These are phyloP conservation scores for Porpolomopsis calyptriformis DNA, from an alignment of 768 basidiomycete species.

Conservation along the genomic window DNA sequence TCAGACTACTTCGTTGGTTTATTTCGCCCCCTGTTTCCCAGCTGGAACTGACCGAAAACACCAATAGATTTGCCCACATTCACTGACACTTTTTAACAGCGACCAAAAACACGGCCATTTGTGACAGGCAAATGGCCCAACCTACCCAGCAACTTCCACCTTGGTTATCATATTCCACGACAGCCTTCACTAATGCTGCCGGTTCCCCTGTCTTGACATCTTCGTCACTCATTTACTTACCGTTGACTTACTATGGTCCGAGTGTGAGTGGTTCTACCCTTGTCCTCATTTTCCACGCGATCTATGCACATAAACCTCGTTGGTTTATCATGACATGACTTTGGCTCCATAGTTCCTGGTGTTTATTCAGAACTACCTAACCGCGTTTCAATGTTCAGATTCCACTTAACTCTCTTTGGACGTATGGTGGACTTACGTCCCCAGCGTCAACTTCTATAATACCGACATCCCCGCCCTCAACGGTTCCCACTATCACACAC, in stretches of 20 bases:
- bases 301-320: background rate
- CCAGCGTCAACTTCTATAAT: slow-evolving; percentile 34
- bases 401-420: slow-evolving; percentile 57
- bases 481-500: slow-evolving; percentile 14
- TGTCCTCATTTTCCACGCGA: background rate
- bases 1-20: background rate
- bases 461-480: slow-evolving; percentile 5
- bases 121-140: slow-evolving; percentile 33
- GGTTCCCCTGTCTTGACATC: slow-evolving; percentile 47
- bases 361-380: background rate
- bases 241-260: slow-evolving; percentile 75
- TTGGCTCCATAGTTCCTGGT: background rate
- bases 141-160: slow-evolving; percentile 61
- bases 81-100: slow-evolving; percentile 1
- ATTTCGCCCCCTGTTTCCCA: background rate
- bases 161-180: slow-evolving; percentile 55
- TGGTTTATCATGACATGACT: background rate
- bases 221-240: slow-evolving; percentile 48
- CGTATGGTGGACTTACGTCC: slow-evolving; percentile 63
- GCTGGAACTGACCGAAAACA: background rate
- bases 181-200: slow-evolving; percentile 40
- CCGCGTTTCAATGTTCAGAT: slow-evolving; percentile 36
- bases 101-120: background rate
- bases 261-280: slow-evolving; percentile 61
- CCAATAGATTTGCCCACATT: background rate